Evolutionary conservation across 2,329 filamentous ascomycete genomes (phyloP), one percentile per base, ranked within the genome.

Genomic region (Xylariaceae sp.): DNA sequence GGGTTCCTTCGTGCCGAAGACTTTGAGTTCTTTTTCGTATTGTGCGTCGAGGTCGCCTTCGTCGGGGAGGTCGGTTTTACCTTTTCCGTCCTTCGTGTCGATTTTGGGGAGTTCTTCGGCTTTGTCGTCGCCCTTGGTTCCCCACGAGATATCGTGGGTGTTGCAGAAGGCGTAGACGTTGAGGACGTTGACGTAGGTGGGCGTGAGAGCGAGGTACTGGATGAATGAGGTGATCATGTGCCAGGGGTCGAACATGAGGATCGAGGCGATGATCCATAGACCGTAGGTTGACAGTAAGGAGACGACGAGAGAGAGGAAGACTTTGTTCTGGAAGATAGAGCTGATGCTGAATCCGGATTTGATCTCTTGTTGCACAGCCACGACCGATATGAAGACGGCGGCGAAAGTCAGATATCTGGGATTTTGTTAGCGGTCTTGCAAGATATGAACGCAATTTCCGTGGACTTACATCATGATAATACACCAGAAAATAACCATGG

Each of bases 101-200:
- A 94, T 93, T 0, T 87, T 90, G 1, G 91, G 90, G 56, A 97
- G 84, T 71, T 93, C 92, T 68, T 96, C 92, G 5, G 93, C 83
- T 75, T 96, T 97, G 77, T 97, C 93, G 73, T 97, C 94, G 68
- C 94, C 94, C 76, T 97, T 99, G 48, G 94, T 99, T 70, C 92
- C 92, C 92, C 92, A 97, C 2, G 92, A 95, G 65, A 97, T 94
- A 71, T 97, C 92, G 81, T 97, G 92, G 30, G 92, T 96, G 76
- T 97, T 97, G 77, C 92, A 97, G 77, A 99, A 99, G 62, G 93
- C 93, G 76, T 97, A 99, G 59, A 99, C 94, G 79, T 97, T 99
- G 69, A 99, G 86, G 60, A 97, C 92, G 76, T 97, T 99, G 78
- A 95, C 95, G 77, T 96, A 99, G 0, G 92, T 96, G 0, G 94